Evolutionary conservation across 2,329 filamentous ascomycete species (phyloP).

Genomic region (Colletotrichum chrysophilum): DNA sequence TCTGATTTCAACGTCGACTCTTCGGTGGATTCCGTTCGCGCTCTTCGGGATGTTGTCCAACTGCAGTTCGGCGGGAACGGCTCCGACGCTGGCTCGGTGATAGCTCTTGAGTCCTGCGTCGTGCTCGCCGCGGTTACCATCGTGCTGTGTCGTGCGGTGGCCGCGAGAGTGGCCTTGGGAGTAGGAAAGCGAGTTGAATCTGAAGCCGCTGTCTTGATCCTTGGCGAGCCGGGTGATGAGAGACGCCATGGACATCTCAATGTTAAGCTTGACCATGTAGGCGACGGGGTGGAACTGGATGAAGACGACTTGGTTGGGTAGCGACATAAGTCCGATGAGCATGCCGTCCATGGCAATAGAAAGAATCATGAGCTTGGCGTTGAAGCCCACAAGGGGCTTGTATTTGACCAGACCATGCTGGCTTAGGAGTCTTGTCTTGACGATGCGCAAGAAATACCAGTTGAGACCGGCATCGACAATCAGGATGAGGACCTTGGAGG

Average conservation of each 20-base stretch:
- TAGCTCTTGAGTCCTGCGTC: slow-evolving; percentile 1
- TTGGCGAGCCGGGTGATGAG: slow-evolving; percentile 44
- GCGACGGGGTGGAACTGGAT: slow-evolving; percentile 58
- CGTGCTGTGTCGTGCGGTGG: neutral
- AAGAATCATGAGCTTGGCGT: slow-evolving; percentile 52
- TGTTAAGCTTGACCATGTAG: slow-evolving; percentile 59
- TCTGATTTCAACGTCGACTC: slow-evolving; percentile 4
- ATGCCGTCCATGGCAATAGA: slow-evolving; percentile 54
- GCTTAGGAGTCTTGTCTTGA: slow-evolving; percentile 50
- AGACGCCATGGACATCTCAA: slow-evolving; percentile 59
- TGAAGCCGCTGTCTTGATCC: slow-evolving; percentile 4
- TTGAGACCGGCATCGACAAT: slow-evolving; percentile 57
- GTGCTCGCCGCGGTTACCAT: neutral
- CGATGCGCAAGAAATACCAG: slow-evolving; percentile 53
- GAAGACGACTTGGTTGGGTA: slow-evolving; percentile 40
- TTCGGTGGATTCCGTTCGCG: neutral
- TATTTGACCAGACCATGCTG: slow-evolving; percentile 56
- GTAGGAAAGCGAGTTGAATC: slow-evolving; percentile 15
- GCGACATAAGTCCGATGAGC: slow-evolving; percentile 38
- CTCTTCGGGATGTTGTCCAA: neutral
- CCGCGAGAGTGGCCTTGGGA: neutral
- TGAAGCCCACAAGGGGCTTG: slow-evolving; percentile 52
- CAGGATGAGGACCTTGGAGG: slow-evolving; percentile 56
- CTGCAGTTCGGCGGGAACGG: neutral
- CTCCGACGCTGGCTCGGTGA: neutral